Evolutionary conservation across 2,329 filamentous ascomycete genomes (phyloP).

Genomic region (Calonectria pseudoturangicola): DNA sequence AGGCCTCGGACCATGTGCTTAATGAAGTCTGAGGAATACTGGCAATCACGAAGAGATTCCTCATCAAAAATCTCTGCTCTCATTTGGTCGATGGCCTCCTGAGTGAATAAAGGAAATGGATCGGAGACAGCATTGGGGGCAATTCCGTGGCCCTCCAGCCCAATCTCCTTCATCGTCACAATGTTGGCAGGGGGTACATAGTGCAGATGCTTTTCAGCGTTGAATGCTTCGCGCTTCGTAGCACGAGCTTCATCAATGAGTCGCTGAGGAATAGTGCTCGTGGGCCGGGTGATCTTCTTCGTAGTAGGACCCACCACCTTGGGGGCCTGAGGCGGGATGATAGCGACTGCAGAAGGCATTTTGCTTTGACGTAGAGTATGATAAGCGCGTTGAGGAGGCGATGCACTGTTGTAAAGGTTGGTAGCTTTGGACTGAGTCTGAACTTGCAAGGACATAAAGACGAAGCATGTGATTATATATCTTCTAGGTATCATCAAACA

Average conservation of each 20-base stretch:
- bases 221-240: conserved; percentile 61
- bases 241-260: conserved; percentile 52
- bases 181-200: conserved; percentile 70
- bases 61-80: conserved; percentile 75
- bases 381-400: background rate
- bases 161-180: conserved; percentile 77
- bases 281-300: conserved; percentile 21
- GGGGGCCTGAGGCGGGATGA: conserved; percentile 8
- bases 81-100: conserved; percentile 77
- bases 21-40: conserved; percentile 63
- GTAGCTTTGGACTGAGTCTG: background rate
- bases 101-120: conserved; percentile 78
- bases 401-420: background rate
- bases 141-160: conserved; percentile 73
- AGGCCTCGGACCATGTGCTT: conserved; percentile 75
- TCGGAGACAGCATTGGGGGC: conserved; percentile 78
- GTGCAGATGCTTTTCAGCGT: conserved; percentile 72
- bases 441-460: no score
- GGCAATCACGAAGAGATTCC: conserved; percentile 73
- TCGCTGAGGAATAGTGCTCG: conserved; percentile 24
- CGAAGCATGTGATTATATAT: conserved; percentile 5
- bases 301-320: conserved; percentile 24
- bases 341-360: conserved; percentile 27
- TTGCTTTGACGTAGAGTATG: background rate
- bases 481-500: background rate